Base-by-base conservation (phyloP, 495 filamentous ascomycete genomes). In the Alectoria sarmentosa region DNA sequence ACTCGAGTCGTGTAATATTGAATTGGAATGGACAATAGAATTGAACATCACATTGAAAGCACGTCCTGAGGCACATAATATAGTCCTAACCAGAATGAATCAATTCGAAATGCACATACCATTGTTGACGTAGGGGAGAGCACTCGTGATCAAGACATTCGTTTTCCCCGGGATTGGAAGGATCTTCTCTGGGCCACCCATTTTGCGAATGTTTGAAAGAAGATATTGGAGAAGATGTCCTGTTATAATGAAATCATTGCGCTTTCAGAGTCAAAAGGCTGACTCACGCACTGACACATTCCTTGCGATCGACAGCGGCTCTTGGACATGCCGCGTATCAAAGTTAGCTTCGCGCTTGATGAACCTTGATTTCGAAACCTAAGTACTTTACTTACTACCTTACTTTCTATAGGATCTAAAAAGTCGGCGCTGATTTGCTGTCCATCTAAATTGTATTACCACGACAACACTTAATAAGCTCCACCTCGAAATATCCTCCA, bases 61-160 rank as follows among this genome's bases (percentile, higher is more conserved):
- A 49, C 0, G 23, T 28, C 23, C 28, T 13, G 23, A 28, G 46
- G 28, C n/a, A 9, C 1, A 30, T 32, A 4, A 54, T 32, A 54
- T 4, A 19, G 48, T 28, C 26, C 9, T 30, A 19, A 19, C 2
- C 11, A 32, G 10, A 34, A 10, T 34, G n/a, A 23, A 34, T 23
- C 52, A 34, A 19, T 5, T 55, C 15, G 14, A 21, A 34, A 30
- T 32, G 30, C 28, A 34, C 52, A 55, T 36, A 55, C 52, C 90
- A 76, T 96, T 97, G 78, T 98, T 98, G 60, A 96, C 92, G 73
- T 97, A 98, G 49, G 90, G 89, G 41, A 91, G 71, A 49, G 88
- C 87, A 62, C 83, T 86, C 14, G 82, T 88, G 44, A 88, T 80
- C 34, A 88, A 68, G 36, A 79, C 73, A 70, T 79, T 80, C 49